Base-by-base conservation (phyloP, 805 yeast species). In the Lipomyces yamadae region DNA sequence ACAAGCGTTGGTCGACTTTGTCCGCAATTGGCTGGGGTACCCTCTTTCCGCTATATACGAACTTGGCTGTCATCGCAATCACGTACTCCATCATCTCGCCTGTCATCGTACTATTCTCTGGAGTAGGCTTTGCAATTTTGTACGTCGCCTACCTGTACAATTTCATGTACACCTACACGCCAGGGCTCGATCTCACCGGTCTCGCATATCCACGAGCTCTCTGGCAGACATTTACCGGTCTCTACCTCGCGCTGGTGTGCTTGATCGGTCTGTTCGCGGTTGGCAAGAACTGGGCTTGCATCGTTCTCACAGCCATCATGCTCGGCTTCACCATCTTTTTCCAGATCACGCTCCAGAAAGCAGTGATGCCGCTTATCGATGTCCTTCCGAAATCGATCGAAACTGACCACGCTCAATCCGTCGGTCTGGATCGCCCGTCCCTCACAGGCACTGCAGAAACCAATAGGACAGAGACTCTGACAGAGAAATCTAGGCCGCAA, bases 261-360 rank as follows among this genome's bases (percentile, higher is more conserved):
- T 73, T 95, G 70, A 76, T 95, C 62, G 98, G 97, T 63, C 78
- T 95, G 64, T 93, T 92, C 76, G 90, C 86, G 18, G 96, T 94
- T 64, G 92, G 96, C 68, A 91, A 91, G 81, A 89, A 96, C 54
- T 94, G 97, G 97, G 98, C 97, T 56, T 96, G 97, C 48, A 83
- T 92, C 70, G 90, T 88, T 2, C 78, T 94, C 62, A 91, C 90
- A 76, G 87, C 86, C 1, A 81, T 93, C 61, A 81, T 89, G 54
- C 73, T 91, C 13, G 84, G 83, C 7, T 77, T 83, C 70, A 91
- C 98, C 0, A 84, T 84, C 3, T 88, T 91, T 75, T 82, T 85
- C 66, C 97, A 94, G 74, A 18, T 85, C 37, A 84, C 86, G 69
- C 77, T 94, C 75, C 85, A 83, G 69, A 68, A 75, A 7, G 91